Base-by-base conservation (phyloP, 371 early-diverging fungal genomes). In the Mortierella sp. region DNA sequence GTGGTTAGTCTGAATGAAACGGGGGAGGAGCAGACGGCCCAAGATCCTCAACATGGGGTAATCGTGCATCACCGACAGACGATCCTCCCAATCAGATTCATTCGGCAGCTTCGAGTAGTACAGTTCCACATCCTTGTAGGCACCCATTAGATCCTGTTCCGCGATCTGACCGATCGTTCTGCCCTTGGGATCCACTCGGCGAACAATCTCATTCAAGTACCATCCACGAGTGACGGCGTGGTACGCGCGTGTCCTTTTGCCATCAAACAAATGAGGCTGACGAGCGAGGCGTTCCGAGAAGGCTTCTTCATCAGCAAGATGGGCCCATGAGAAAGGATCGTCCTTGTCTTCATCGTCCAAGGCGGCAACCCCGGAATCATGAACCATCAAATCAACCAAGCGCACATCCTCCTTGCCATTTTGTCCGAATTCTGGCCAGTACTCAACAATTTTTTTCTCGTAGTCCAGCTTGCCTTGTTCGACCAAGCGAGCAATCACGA, bases 391-490 rank as follows among this genome's bases (percentile, higher is more conserved):
- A 56, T 88, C 86, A 4, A 58, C 69, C 39, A 93, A 39, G 0
- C 89, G 89, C 4, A 93, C 92, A 57, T 92, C 79, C 44, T 88
- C 86, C 79, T 93, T 93, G 61, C 85, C 86, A 24, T 89, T 89
- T 60, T 85, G 83, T 2, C 84, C 91, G 72, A 93, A 93, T 59
- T 92, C 92, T 2, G 94, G 92, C 94, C 94, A 93, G 62, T 89
- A 89, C 9, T 79, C 80, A 7, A 84, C 52, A 28, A 93, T 82
- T 31, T 64, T 72, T 53, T 82, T 80, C 43, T 84, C 72, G 67
- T 90, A 90, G 12, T 81, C 62, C 9, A 93, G 48, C 6, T 80
- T 46, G 7, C 86, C 87, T 61, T 86, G 68, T 8, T 88, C 87
- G 12, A 92, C 89, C 23, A 92, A 65, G 21, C 85, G 81, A 6